Base-by-base conservation (phyloP, 2,329 filamentous ascomycete species). In the Thyridium curvatum region DNA sequence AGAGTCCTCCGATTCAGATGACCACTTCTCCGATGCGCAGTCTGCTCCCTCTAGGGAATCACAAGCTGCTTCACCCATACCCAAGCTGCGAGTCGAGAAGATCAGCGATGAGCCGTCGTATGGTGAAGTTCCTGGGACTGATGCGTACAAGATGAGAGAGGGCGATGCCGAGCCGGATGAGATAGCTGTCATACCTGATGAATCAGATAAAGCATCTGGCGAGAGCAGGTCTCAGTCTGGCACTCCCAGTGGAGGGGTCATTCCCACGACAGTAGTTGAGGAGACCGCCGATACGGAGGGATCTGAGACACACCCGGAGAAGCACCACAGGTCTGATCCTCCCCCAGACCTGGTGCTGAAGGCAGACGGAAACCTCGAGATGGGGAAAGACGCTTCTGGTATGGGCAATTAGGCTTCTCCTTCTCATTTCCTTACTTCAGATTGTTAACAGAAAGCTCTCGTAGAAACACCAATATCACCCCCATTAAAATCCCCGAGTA, bases 1-100 rank as follows among this genome's bases (percentile, higher is more conserved):
- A 61, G 73, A 74, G 43, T 67, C 66, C 21, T 81, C 79, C 35
- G 80, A 83, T 45, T 82, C 77, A 18, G 80, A 84, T 34, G 80
- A 84, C 48, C 80, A 84, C 60, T 84, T 82, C 58, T 82, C 76
- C 37, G 80, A 84, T 55, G 79, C 80, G 28, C 74, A 74, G 39
- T 80, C 77, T 28, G 70, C 59, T 17, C 40, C 65, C 54, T 41
- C 59, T 51, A 6, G 21, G 10, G 48, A 73, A 59, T 54, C 65
- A 61, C 8, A 61, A 18, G 40, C 58, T 31, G 59, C 54, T 44
- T 74, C 73, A 12, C 72, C 76, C 15, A 71, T 79, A 39, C 78
- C 76, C n/a, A 70, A 65, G 45, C 78, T 74, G 17, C 62, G 74
- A 39, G 68, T 80, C 28, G 75, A 81, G 53, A 76, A 71, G 59